A percentile compares a stretch with the other conserved stretches of the same genome.
These are phyloP conservation scores for Kazachstania bromeliacearum DNA, from an alignment of 805 yeast species.

Conservation along the genomic window DNA sequence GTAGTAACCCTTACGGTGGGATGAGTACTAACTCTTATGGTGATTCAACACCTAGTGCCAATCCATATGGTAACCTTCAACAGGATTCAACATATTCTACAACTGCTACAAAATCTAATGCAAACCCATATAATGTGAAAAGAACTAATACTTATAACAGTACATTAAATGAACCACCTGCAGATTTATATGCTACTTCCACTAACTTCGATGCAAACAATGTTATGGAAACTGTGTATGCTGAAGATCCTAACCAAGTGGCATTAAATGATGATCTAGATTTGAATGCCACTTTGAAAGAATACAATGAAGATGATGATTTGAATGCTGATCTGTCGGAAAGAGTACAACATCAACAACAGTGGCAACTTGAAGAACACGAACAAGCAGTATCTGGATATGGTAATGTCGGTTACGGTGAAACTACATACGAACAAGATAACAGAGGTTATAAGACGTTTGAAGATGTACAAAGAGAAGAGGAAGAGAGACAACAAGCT, in stretches of 20 bases:
- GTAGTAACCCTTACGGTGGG: constrained; percentile 2
- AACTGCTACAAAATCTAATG: too few relatives aligned
- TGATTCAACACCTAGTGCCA: too few relatives aligned
- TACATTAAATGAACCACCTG: constrained; percentile 3
- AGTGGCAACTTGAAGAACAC: constrained; percentile 19
- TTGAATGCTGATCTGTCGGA: constrained; percentile 20
- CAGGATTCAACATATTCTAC: not conserved
- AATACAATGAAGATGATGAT: constrained; percentile 18
- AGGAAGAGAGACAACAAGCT: constrained; percentile 32
- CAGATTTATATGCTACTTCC: not conserved
- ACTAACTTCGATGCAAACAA: not conserved
- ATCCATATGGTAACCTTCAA: constrained; percentile 6
- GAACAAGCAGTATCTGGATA: constrained; percentile 45
- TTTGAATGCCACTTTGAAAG: constrained; percentile 20
- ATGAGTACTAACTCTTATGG: constrained; percentile 1
- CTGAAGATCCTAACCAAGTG: constrained; percentile 6
- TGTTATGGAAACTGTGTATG: constrained; percentile 1
- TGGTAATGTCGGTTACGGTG: constrained; percentile 56
- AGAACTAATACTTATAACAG: constrained; percentile 1
- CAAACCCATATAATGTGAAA: constrained; percentile 2
- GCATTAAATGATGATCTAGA: constrained; percentile 27
- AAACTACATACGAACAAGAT: constrained; percentile 12
- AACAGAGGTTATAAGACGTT: constrained; percentile 27
- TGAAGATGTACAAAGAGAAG: constrained; percentile 30
- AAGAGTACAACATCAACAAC: constrained; percentile 13